Conservation (phyloP, 352 stramenopile species). For the Pythium sp. region DNA sequence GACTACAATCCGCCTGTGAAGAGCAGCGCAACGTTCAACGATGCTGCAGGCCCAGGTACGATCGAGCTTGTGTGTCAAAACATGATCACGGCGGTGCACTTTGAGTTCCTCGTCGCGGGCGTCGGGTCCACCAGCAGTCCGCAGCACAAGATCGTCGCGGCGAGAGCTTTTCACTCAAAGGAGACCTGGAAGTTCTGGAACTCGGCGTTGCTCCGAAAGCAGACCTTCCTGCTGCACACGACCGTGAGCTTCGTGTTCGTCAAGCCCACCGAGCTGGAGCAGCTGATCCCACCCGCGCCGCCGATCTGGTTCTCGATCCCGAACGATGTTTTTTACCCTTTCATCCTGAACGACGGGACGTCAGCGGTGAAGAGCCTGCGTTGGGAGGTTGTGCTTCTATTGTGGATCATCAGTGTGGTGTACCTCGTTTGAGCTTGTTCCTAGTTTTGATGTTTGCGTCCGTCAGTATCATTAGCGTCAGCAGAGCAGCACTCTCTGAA, state of each 20-base stretch:
- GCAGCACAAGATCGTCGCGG: slow-evolving; percentile 45
- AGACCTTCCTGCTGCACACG: slow-evolving; percentile 31
- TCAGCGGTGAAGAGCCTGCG: not conserved
- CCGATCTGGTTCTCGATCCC: slow-evolving; percentile 55
- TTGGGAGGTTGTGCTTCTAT: not conserved
- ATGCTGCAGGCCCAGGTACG: slow-evolving; percentile 17
- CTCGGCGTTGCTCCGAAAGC: slow-evolving; percentile 8
- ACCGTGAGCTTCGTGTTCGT: slow-evolving; percentile 35
- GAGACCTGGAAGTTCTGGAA: slow-evolving; percentile 40
- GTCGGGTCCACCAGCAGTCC: slow-evolving; percentile 28
- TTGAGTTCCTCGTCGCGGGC: slow-evolving; percentile 42
- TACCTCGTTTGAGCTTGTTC: not conserved
- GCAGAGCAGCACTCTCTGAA: not conserved
- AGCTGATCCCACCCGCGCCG: slow-evolving; percentile 34
- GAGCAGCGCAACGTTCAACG: slow-evolving; percentile 18
- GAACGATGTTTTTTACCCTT: slow-evolving; percentile 52
- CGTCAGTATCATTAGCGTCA: not conserved
- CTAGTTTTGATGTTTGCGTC: not conserved
- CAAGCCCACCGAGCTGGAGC: slow-evolving; percentile 19
- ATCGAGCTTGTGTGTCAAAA: slow-evolving; percentile 30
- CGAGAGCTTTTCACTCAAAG: slow-evolving; percentile 28
- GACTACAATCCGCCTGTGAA: slow-evolving; percentile 36
- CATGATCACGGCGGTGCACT: slow-evolving; percentile 25
- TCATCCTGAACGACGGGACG: slow-evolving; percentile 25
- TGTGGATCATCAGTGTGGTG: slow-evolving; percentile 3